Percentiles rank a stretch among this genome's conserved stretches.
phyloP scores from a whole-genome alignment of 1,284 basidiomycete genomes.

The Leccinum colubrinum region DNA sequence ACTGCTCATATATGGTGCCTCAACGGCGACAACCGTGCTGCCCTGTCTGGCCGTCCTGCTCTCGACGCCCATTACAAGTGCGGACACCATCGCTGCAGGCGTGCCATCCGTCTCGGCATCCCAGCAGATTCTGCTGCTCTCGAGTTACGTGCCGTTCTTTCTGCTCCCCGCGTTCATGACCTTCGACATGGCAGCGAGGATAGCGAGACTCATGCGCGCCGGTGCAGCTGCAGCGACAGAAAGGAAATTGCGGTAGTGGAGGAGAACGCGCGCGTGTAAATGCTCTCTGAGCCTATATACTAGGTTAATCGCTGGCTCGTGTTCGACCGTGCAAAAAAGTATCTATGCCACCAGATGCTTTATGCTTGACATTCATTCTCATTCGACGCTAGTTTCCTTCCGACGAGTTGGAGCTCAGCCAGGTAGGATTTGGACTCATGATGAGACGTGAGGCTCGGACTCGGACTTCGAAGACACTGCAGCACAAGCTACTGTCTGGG shows the following conservation, averaged over 20 bases:
- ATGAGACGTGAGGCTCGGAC: not conserved
- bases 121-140: slow-evolving; percentile 56
- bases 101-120: slow-evolving; percentile 40
- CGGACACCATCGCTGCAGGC: slow-evolving; percentile 33
- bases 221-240: slow-evolving; percentile 1
- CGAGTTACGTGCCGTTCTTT: slow-evolving; percentile 76
- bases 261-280: not conserved
- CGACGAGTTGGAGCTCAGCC: not conserved
- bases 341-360: not conserved
- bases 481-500: too few species aligned
- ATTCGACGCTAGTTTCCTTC: not conserved
- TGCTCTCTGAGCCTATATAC: not conserved
- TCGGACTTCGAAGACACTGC: too few species aligned
- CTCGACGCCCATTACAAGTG: slow-evolving; percentile 38
- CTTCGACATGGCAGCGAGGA: slow-evolving; percentile 63
- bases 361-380: not conserved
- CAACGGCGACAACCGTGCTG: slow-evolving; percentile 73
- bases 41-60: slow-evolving; percentile 67
- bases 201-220: slow-evolving; percentile 15
- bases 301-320: not conserved
- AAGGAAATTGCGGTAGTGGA: slow-evolving; percentile 15
- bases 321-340: not conserved
- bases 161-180: slow-evolving; percentile 70
- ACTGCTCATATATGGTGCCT: slow-evolving; percentile 73
- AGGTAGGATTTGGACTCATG: not conserved